Evolutionary conservation across 106 monocot genomes (phyloP).

Genomic region (Allium sativum): DNA sequence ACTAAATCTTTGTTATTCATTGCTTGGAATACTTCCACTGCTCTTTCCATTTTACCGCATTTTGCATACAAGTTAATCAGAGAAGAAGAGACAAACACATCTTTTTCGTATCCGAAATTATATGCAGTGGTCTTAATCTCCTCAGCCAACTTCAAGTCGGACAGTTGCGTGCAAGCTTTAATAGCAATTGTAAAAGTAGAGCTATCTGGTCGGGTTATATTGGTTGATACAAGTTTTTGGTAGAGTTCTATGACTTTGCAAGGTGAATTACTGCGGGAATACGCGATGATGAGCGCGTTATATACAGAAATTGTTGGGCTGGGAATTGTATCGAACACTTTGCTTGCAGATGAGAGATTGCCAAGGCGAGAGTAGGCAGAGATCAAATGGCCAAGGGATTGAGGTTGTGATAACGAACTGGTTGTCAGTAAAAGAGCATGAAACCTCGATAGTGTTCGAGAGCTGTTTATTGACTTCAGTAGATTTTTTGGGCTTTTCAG

Average conservation of each 20-base stretch:
- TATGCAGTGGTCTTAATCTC: constrained; percentile 16
- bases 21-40: constrained; percentile 38
- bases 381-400: constrained; percentile 31
- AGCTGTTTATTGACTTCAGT: constrained; percentile 12
- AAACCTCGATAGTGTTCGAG: constrained; percentile 18
- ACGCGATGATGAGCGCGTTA: constrained; percentile 42
- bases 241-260: constrained; percentile 25
- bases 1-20: constrained; percentile 66
- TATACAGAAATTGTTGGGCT: constrained; percentile 22
- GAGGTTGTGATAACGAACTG: constrained; percentile 12
- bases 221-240: constrained; percentile 9
- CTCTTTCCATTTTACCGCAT: constrained; percentile 46
- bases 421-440: constrained; percentile 45
- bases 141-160: constrained; percentile 33
- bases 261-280: constrained; percentile 21
- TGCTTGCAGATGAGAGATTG: constrained; percentile 22
- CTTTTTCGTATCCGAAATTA: constrained; percentile 22
- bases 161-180: constrained; percentile 35
- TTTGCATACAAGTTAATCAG: constrained; percentile 59
- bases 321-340: constrained; percentile 18
- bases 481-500: constrained; percentile 10
- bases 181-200: constrained; percentile 53
- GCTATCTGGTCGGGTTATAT: constrained; percentile 29
- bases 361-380: constrained; percentile 42
- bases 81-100: constrained; percentile 69